phyloP scores from a whole-genome alignment of 768 basidiomycete genomes.

The Leccinum arenicola region DNA sequence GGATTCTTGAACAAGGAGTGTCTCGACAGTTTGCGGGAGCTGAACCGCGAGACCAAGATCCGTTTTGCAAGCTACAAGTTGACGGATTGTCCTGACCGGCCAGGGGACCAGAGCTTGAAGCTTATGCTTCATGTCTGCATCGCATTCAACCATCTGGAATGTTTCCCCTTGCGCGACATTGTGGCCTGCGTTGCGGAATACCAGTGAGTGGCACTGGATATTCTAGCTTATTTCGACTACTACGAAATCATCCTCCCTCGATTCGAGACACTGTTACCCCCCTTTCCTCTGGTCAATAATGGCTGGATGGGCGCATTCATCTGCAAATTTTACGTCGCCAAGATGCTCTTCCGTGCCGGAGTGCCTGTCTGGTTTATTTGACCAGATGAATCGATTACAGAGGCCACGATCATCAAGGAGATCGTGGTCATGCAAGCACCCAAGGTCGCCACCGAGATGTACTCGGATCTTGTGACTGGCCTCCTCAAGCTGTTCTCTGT shows the following conservation, averaged over 20 bases:
- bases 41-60: background rate
- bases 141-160: background rate
- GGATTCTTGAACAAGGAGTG: background rate
- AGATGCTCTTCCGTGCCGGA: background rate
- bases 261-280: background rate
- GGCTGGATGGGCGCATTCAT: background rate
- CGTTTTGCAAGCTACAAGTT: background rate
- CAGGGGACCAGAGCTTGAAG: background rate
- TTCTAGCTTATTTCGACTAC: background rate
- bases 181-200: background rate
- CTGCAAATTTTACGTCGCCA: background rate
- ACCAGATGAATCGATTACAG: background rate
- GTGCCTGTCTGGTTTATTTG: background rate
- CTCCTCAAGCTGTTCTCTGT: background rate
- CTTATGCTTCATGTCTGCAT: background rate
- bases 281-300: background rate
- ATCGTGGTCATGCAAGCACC: background rate
- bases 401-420: background rate
- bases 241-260: background rate
- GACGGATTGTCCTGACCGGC: background rate
- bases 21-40: background rate
- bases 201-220: background rate
- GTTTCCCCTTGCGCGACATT: background rate
- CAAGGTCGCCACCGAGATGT: background rate
- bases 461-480: background rate